Conservation (phyloP, 2,329 filamentous ascomycete species). For the Cladobotryum protrusum region DNA sequence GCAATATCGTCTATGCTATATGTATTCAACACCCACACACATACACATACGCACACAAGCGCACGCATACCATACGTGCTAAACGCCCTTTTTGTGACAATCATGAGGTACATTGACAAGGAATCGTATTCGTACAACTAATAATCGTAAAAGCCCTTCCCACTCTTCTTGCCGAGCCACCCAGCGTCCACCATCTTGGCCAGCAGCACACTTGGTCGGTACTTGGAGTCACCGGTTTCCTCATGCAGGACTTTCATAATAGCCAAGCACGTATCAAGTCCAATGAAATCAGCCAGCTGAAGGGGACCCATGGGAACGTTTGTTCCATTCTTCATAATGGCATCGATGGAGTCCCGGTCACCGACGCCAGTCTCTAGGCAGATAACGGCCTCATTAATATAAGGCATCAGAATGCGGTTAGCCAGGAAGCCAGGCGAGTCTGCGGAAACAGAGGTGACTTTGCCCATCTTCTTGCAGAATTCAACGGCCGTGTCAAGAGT, state of each 20-base stretch:
- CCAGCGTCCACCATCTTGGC: slow-evolving; percentile 97
- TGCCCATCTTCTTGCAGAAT: slow-evolving; percentile 89
- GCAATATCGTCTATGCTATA: too few relatives aligned
- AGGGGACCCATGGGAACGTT: slow-evolving; percentile 98
- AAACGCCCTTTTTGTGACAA: neutral
- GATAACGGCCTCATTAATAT: slow-evolving; percentile 97
- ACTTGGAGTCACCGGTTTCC: slow-evolving; percentile 94
- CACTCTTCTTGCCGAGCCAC: slow-evolving; percentile 95
- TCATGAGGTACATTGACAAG: neutral
- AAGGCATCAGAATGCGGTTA: slow-evolving; percentile 96
- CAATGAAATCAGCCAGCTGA: slow-evolving; percentile 92
- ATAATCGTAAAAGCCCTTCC: slow-evolving; percentile 94
- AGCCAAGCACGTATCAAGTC: slow-evolving; percentile 87
- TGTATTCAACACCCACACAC: too few relatives aligned
- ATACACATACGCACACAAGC: too few relatives aligned
- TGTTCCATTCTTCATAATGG: slow-evolving; percentile 98
- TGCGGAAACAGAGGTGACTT: slow-evolving; percentile 78
- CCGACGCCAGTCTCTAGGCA: slow-evolving; percentile 93
- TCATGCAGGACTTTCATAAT: slow-evolving; percentile 94
- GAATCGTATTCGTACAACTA: slow-evolving; percentile 27
- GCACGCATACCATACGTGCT: too few relatives aligned
- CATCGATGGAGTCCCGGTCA: slow-evolving; percentile 83
- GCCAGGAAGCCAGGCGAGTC: slow-evolving; percentile 93
- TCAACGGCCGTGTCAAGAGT: slow-evolving; percentile 78
- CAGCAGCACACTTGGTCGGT: slow-evolving; percentile 79